A percentile compares a stretch with the other conserved stretches of the same genome.
These are phyloP conservation scores for Tulasnella calospora DNA, from an alignment of 768 basidiomycete species.

Conservation along the genomic window DNA sequence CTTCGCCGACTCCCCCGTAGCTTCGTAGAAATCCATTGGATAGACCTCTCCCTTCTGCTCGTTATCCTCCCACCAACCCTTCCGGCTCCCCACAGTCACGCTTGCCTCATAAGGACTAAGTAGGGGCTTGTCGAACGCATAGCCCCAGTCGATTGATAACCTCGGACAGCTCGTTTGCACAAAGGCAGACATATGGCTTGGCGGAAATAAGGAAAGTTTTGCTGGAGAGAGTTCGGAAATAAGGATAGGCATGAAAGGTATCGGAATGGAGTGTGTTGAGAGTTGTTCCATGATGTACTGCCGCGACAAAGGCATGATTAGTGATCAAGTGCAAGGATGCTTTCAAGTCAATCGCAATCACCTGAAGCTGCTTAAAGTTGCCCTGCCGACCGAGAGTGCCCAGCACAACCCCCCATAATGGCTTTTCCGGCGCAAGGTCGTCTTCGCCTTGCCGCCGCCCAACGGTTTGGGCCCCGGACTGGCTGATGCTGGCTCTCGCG, in stretches of 20 bases:
- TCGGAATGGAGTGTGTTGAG: constrained; percentile 46
- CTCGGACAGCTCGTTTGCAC: constrained; percentile 96
- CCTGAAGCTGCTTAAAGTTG: constrained; percentile 81
- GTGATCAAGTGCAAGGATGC: constrained; percentile 3
- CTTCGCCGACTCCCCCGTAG: constrained; percentile 45
- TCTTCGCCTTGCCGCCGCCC: constrained; percentile 9
- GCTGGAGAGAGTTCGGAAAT: constrained; percentile 96
- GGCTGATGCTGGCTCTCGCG: constrained; percentile 61
- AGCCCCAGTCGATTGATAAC: constrained; percentile 97
- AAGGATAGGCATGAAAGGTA: constrained; percentile 84
- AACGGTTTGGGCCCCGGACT: constrained; percentile 29
- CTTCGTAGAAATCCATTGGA: constrained; percentile 95
- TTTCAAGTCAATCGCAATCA: constrained; percentile 30
- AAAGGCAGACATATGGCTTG: constrained; percentile 73
- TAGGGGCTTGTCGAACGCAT: constrained; percentile 84
- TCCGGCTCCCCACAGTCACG: constrained; percentile 67
- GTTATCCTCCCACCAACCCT: constrained; percentile 55
- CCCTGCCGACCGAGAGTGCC: constrained; percentile 95
- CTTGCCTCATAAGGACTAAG: constrained; percentile 91
- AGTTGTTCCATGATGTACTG: constrained; percentile 75
- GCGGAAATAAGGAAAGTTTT: constrained; percentile 73
- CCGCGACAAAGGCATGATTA: neutral
- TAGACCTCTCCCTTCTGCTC: constrained; percentile 47
- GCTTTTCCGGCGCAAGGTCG: constrained; percentile 27
- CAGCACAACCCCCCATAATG: constrained; percentile 83